A percentile compares a stretch with the other conserved stretches of the same genome.
Evolutionary conservation across 345 rosid genomes (phyloP).

Genomic region (Aquilaria malaccensis): DNA sequence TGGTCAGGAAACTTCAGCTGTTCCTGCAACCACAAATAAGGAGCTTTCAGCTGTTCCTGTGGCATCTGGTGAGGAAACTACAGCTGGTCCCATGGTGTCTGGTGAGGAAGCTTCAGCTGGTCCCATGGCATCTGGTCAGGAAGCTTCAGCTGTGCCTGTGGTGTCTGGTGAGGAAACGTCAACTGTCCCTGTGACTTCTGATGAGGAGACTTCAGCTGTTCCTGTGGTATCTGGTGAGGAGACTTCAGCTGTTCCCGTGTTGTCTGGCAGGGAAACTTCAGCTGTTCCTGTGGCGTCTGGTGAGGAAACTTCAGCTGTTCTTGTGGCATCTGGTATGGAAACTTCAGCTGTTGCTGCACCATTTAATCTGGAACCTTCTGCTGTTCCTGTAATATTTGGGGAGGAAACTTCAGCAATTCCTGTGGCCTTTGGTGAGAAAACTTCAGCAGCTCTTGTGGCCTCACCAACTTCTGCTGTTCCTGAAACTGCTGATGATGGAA

Average conservation of each 20-base stretch:
- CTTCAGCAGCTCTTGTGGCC: not conserved
- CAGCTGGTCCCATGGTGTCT: not conserved
- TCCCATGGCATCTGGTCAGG: not conserved
- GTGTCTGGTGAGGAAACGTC: constrained; percentile 35
- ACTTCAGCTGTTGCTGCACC: not conserved
- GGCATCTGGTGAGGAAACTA: not conserved
- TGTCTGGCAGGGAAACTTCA: not conserved
- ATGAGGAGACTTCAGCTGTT: constrained; percentile 26
- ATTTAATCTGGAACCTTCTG: not conserved
- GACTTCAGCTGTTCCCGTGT: not conserved
- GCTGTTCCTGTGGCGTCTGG: not conserved
- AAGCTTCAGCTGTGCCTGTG: constrained; percentile 16
- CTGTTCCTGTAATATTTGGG: not conserved
- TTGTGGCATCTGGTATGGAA: not conserved
- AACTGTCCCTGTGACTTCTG: constrained; percentile 6
- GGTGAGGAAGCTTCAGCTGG: constrained; percentile 3
- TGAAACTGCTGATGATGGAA: not conserved
- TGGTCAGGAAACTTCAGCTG: constrained; percentile 12
- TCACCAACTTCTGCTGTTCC: not conserved
- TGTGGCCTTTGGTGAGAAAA: not conserved
- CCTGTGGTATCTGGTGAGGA: not conserved
- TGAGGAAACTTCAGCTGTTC: constrained; percentile 5
- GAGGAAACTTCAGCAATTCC: not conserved
- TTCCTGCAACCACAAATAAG: constrained; percentile 11
- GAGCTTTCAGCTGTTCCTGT: not conserved